Percentiles rank a stretch among this genome's conserved stretches.
These are phyloP conservation scores for Umbilicus rupestris DNA, from an alignment of 164 flowering plant species.

Conservation along the genomic window DNA sequence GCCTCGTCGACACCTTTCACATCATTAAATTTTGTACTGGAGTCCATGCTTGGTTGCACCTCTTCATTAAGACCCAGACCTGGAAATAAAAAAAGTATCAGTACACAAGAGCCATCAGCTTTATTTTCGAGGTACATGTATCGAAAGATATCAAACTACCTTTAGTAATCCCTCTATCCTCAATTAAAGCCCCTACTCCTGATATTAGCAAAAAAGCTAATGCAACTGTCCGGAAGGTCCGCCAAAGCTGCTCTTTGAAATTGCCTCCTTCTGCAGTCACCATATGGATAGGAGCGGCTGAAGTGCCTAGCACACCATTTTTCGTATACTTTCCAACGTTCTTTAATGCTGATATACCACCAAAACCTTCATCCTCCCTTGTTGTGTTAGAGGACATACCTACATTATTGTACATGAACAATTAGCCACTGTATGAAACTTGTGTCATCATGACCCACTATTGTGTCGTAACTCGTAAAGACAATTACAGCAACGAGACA, in stretches of 20 bases:
- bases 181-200: slow-evolving; percentile 78
- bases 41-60: slow-evolving; percentile 88
- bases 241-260: slow-evolving; percentile 85
- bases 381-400: slow-evolving; percentile 15
- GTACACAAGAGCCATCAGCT: background rate
- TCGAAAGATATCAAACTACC: slow-evolving; percentile 29
- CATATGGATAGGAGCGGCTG: slow-evolving; percentile 83
- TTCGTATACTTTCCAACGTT: slow-evolving; percentile 59
- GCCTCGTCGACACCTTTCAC: slow-evolving; percentile 99
- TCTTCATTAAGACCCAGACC: slow-evolving; percentile 91
- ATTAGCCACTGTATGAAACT: background rate
- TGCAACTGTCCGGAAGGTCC: slow-evolving; percentile 69
- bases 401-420: background rate
- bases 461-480: background rate
- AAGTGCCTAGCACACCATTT: slow-evolving; percentile 77
- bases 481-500: background rate
- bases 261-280: slow-evolving; percentile 67
- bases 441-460: background rate
- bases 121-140: background rate
- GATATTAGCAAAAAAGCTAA: slow-evolving; percentile 71
- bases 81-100: slow-evolving; percentile 14
- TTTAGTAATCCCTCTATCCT: slow-evolving; percentile 82
- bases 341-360: slow-evolving; percentile 48
- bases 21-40: slow-evolving; percentile 84
- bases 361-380: slow-evolving; percentile 44